Evolutionary conservation across 2,329 filamentous ascomycete species (phyloP).

Genomic region (Colletotrichum theobromicola): DNA sequence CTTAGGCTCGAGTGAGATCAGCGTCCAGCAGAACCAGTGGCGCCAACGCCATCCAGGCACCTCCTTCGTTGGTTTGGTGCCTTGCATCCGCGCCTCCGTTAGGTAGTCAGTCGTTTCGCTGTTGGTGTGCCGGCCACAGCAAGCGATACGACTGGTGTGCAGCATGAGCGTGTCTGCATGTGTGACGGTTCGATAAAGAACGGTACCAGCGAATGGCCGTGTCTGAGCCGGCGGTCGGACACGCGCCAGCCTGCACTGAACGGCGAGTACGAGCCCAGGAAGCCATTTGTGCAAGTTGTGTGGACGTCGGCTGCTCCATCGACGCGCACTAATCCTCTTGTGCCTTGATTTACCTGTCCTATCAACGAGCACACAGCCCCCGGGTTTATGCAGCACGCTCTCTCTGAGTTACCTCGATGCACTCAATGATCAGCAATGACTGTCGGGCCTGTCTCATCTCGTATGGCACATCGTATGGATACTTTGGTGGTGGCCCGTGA

Average conservation of each 20-base stretch:
- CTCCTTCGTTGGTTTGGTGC: slow-evolving; percentile 8
- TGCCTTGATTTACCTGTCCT: slow-evolving; percentile 4
- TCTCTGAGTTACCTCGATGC: slow-evolving; percentile 16
- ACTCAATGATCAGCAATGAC: not conserved
- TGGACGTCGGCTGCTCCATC: slow-evolving; percentile 16
- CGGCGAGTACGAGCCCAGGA: slow-evolving; percentile 17
- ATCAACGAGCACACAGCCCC: slow-evolving; percentile 15
- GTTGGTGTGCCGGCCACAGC: not conserved
- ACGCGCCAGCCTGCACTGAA: slow-evolving; percentile 6
- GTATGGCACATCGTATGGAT: slow-evolving; percentile 4
- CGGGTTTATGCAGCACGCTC: slow-evolving; percentile 20
- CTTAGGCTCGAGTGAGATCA: slow-evolving; percentile 5
- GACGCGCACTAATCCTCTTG: slow-evolving; percentile 7
- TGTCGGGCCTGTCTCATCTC: slow-evolving; percentile 8
- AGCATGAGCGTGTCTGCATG: slow-evolving; percentile 16
- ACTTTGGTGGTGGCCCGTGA: slow-evolving; percentile 8
- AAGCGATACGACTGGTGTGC: slow-evolving; percentile 22
- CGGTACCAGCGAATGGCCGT: slow-evolving; percentile 17
- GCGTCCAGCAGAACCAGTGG: not conserved
- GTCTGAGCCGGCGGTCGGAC: slow-evolving; percentile 11
- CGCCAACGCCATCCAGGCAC: not conserved
- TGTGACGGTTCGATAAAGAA: slow-evolving; percentile 18
- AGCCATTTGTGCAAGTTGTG: slow-evolving; percentile 23
- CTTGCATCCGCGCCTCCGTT: slow-evolving; percentile 16
- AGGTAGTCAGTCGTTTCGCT: not conserved